Percentiles rank a stretch among this genome's conserved stretches.
Evolutionary conservation across 1,284 basidiomycete species (phyloP).

Genomic region (Trametes pubescens): DNA sequence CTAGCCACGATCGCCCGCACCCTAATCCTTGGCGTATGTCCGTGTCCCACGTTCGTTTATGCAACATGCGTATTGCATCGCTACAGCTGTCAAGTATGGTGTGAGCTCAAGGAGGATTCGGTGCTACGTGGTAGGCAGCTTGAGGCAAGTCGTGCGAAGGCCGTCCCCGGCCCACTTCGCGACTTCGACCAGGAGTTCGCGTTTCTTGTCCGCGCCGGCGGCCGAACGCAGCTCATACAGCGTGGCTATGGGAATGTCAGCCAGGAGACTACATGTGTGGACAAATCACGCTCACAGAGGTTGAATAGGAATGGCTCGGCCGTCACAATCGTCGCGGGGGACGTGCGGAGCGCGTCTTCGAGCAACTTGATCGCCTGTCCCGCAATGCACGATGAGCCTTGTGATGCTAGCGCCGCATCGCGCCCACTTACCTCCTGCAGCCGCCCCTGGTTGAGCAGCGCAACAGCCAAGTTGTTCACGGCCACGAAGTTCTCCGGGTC

Average conservation of each 20-base stretch:
- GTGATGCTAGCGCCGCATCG: background rate
- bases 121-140: slow-evolving; percentile 65
- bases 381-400: background rate
- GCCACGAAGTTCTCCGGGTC: slow-evolving; percentile 71
- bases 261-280: background rate
- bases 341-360: slow-evolving; percentile 64
- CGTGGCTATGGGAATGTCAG: slow-evolving; percentile 60
- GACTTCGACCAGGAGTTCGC: slow-evolving; percentile 73
- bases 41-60: slow-evolving; percentile 37
- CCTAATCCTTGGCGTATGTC: slow-evolving; percentile 38
- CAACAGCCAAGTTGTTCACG: slow-evolving; percentile 80
- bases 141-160: slow-evolving; percentile 77
- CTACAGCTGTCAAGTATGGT: background rate
- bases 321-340: slow-evolving; percentile 72
- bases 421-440: slow-evolving; percentile 64
- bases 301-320: slow-evolving; percentile 86
- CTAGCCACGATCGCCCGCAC: slow-evolving; percentile 23
- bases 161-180: slow-evolving; percentile 87
- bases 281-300: slow-evolving; percentile 61
- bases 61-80: slow-evolving; percentile 26
- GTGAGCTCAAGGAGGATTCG: background rate
- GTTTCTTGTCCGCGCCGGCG: slow-evolving; percentile 75
- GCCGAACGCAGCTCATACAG: slow-evolving; percentile 80
- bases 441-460: slow-evolving; percentile 71
- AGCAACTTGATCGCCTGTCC: slow-evolving; percentile 70